phyloP scores from a whole-genome alignment of 192 early-diverging fungal genomes.

The Dimargaris verticillata region DNA sequence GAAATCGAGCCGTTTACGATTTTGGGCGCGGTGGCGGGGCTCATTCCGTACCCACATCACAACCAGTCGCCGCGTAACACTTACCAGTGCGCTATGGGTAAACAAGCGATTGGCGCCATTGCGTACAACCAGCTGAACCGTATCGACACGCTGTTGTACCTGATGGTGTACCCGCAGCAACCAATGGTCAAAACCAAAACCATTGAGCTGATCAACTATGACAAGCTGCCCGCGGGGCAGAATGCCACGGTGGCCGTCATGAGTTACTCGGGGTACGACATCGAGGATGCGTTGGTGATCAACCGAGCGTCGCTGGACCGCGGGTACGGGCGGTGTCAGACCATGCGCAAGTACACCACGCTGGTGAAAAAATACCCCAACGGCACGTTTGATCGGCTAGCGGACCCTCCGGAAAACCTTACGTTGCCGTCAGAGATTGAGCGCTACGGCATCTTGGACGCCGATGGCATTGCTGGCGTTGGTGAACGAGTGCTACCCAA shows the following conservation, averaged over 20 bases:
- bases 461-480: conserved; percentile 78
- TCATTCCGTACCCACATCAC: conserved; percentile 97
- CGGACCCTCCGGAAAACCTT: conserved; percentile 30
- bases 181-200: conserved; percentile 97
- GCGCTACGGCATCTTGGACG: conserved; percentile 56
- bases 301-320: conserved; percentile 89
- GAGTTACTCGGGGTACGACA: conserved; percentile 95
- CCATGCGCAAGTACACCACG: conserved; percentile 74
- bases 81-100: conserved; percentile 98
- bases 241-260: conserved; percentile 93
- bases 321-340: conserved; percentile 89
- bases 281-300: conserved; percentile 93
- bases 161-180: conserved; percentile 92
- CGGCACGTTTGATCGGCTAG: conserved; percentile 64
- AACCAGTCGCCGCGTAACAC: conserved; percentile 98
- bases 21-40: conserved; percentile 88
- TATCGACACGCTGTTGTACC: conserved; percentile 87
- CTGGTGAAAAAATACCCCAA: conserved; percentile 83
- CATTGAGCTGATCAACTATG: conserved; percentile 92
- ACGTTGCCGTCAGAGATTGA: conserved; percentile 31
- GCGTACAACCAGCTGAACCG: conserved; percentile 88
- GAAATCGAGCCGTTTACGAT: conserved; percentile 95
- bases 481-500: conserved; percentile 62
- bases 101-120: conserved; percentile 95
- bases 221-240: conserved; percentile 77